Evolutionary conservation across 169 alveolate genomes (phyloP).

Genomic region (Theileria equi): DNA sequence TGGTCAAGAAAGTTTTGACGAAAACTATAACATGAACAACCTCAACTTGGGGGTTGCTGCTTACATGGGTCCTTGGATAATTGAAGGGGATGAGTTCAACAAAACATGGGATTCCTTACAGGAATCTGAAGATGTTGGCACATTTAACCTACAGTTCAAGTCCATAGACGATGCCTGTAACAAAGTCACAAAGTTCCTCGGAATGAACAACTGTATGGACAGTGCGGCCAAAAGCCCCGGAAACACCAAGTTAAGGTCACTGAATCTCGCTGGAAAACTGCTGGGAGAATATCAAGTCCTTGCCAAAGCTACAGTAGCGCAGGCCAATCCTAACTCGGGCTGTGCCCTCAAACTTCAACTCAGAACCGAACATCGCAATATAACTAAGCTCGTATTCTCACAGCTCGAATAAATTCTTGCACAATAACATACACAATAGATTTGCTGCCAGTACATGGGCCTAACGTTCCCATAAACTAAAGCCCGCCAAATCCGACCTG

Average conservation of each 20-base stretch:
- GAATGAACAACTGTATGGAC: slow-evolving; percentile 15
- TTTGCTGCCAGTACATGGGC: background rate
- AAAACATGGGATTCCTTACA: slow-evolving; percentile 17
- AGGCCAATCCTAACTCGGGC: slow-evolving; percentile 37
- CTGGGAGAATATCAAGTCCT: slow-evolving; percentile 22
- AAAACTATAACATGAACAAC: slow-evolving; percentile 48
- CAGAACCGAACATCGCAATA: slow-evolving; percentile 7
- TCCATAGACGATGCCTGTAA: slow-evolving; percentile 33
- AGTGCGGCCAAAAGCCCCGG: background rate
- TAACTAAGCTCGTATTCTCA: slow-evolving; percentile 21
- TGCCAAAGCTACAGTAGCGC: slow-evolving; percentile 60
- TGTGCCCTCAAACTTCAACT: slow-evolving; percentile 56
- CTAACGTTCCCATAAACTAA: background rate
- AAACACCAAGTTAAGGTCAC: slow-evolving; percentile 14
- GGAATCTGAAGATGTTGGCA: slow-evolving; percentile 21
- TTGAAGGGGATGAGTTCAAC: slow-evolving; percentile 17
- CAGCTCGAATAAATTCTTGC: slow-evolving; percentile 34
- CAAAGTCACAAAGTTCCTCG: slow-evolving; percentile 33
- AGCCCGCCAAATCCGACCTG: background rate
- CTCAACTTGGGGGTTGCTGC: slow-evolving; percentile 36
- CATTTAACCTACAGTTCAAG: slow-evolving; percentile 58
- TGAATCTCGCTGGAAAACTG: slow-evolving; percentile 41
- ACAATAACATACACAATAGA: background rate
- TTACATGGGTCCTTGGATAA: slow-evolving; percentile 33
- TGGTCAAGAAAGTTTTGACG: slow-evolving; percentile 33